Conservation (phyloP, 1,139 yeast genomes). For the Saccharomyces hybrid region DNA sequence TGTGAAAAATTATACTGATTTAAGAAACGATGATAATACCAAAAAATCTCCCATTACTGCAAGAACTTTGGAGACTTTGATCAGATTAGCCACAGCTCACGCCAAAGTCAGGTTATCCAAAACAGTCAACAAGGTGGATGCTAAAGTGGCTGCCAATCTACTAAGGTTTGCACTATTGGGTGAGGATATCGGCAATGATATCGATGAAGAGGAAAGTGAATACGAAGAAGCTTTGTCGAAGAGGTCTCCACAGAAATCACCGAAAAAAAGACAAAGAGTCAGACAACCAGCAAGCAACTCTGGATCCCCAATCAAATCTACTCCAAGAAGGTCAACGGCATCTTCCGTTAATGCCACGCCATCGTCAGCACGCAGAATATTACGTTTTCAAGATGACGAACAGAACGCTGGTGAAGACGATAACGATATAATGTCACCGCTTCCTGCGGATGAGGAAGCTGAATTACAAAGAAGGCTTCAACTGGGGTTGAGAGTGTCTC, state of each 20-base stretch:
- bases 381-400: conserved; percentile 13
- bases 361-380: conserved; percentile 14
- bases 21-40: conserved; percentile 75
- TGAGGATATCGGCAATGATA: conserved; percentile 32
- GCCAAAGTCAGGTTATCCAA: conserved; percentile 86
- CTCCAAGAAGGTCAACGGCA: conserved; percentile 10
- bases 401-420: conserved; percentile 18
- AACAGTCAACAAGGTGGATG: conserved; percentile 69
- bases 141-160: conserved; percentile 77
- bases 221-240: conserved; percentile 15
- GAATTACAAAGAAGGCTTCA: conserved; percentile 25
- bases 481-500: conserved; percentile 25
- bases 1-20: conserved; percentile 67
- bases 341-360: conserved; percentile 6
- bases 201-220: conserved; percentile 23
- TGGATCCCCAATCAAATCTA: conserved; percentile 19
- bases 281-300: conserved; percentile 10
- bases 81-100: conserved; percentile 93
- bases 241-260: conserved; percentile 29
- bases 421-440: conserved; percentile 15
- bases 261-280: conserved; percentile 28
- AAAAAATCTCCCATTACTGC: conserved; percentile 95
- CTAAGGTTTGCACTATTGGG: conserved; percentile 73
- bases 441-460: conserved; percentile 23
- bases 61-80: conserved; percentile 91